phyloP scores from a whole-genome alignment of 2,329 filamentous ascomycete species.

The Trichoderma arundinaceum region DNA sequence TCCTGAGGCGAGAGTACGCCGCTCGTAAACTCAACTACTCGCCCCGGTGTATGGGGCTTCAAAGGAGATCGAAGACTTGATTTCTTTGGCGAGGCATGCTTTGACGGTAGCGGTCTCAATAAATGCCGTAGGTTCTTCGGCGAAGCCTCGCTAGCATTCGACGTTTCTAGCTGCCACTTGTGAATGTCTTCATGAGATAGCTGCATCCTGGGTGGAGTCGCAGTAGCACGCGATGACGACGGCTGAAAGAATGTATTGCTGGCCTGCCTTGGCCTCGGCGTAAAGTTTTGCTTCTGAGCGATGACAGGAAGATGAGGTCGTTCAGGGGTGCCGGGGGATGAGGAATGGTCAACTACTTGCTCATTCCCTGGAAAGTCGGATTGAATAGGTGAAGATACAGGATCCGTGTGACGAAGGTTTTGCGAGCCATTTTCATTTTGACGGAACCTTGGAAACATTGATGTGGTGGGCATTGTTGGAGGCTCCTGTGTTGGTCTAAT shows the following conservation, averaged over 20 bases:
- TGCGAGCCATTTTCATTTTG: slow-evolving; percentile 44
- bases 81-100: slow-evolving; percentile 60
- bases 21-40: slow-evolving; percentile 63
- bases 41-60: slow-evolving; percentile 63
- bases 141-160: slow-evolving; percentile 47
- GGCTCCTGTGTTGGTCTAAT: slow-evolving; percentile 14
- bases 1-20: slow-evolving; percentile 55
- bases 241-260: slow-evolving; percentile 49
- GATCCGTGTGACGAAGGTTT: slow-evolving; percentile 41
- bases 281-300: slow-evolving; percentile 57
- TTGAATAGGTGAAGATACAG: slow-evolving; percentile 46
- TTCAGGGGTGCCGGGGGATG: slow-evolving; percentile 44
- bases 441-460: slow-evolving; percentile 48
- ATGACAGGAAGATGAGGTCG: slow-evolving; percentile 45
- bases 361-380: slow-evolving; percentile 8
- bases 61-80: slow-evolving; percentile 62
- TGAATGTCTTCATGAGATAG: slow-evolving; percentile 50
- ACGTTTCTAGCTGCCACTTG: slow-evolving; percentile 50
- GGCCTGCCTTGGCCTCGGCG: slow-evolving; percentile 48
- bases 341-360: not conserved
- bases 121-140: slow-evolving; percentile 47
- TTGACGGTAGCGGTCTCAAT: slow-evolving; percentile 57
- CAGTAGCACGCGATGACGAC: slow-evolving; percentile 38
- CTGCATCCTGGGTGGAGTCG: slow-evolving; percentile 51
- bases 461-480: slow-evolving; percentile 43